Conservation (phyloP, 2,329 filamentous ascomycete genomes). For the Acephala macrosclerotiorum region DNA sequence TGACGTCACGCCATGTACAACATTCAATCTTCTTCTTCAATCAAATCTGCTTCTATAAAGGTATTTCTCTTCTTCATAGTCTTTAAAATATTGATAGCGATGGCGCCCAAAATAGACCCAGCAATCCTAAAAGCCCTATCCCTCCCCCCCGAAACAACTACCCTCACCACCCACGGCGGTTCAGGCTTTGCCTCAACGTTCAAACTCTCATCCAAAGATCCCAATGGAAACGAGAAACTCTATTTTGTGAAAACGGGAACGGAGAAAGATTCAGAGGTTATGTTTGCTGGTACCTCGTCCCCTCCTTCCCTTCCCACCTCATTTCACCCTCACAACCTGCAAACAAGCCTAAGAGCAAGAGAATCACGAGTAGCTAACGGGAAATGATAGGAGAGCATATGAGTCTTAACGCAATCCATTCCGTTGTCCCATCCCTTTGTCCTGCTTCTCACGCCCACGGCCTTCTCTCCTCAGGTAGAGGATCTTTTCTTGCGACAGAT, state of each 20-base stretch:
- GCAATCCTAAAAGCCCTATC: slow-evolving; percentile 67
- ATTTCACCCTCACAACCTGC: background rate
- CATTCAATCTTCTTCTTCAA: background rate
- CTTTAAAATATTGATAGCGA: slow-evolving; percentile 31
- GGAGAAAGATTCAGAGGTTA: slow-evolving; percentile 65
- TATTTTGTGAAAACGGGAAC: slow-evolving; percentile 79
- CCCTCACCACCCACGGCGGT: slow-evolving; percentile 66
- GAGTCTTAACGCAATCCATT: slow-evolving; percentile 83
- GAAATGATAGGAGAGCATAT: slow-evolving; percentile 74
- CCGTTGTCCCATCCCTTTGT: slow-evolving; percentile 70
- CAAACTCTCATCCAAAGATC: slow-evolving; percentile 56
- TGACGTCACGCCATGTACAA: background rate
- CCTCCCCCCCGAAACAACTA: slow-evolving; percentile 61
- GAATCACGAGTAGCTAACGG: background rate
- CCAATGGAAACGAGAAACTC: slow-evolving; percentile 35
- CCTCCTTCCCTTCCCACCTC: slow-evolving; percentile 25
- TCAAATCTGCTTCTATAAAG: no score
- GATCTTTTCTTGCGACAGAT: slow-evolving; percentile 73
- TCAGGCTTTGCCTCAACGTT: slow-evolving; percentile 75
- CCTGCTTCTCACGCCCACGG: slow-evolving; percentile 80
- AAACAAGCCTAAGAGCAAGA: no score
- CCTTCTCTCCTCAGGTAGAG: slow-evolving; percentile 48
- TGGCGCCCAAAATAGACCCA: slow-evolving; percentile 62
- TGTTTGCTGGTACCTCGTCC: slow-evolving; percentile 69
- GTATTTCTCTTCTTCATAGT: no score